phyloP scores from a whole-genome alignment of 805 yeast genomes.

The Barnettozyma vustinii region DNA sequence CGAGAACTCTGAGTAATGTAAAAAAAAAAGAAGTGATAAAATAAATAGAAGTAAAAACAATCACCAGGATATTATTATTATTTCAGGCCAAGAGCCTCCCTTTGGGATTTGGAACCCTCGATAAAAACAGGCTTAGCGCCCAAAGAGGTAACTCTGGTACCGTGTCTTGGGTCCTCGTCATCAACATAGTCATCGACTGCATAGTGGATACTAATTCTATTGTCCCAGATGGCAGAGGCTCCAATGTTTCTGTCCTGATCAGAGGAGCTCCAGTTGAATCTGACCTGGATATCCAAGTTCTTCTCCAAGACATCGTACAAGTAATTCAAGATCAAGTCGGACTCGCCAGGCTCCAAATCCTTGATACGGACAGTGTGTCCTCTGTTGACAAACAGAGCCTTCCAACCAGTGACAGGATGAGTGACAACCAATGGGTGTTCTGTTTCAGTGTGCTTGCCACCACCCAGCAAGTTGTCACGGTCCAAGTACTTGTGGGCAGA shows the following conservation, averaged over 20 bases:
- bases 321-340: conserved; percentile 34
- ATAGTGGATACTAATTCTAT: conserved; percentile 47
- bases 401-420: conserved; percentile 63
- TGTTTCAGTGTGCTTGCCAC: conserved; percentile 42
- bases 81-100: conserved; percentile 23
- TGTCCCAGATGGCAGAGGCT: conserved; percentile 57
- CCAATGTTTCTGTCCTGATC: conserved; percentile 22
- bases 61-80: neutral
- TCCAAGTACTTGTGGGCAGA: conserved; percentile 36
- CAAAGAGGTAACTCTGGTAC: conserved; percentile 47
- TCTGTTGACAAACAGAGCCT: conserved; percentile 47
- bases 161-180: conserved; percentile 57
- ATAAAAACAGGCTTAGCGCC: conserved; percentile 52
- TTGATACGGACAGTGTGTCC: conserved; percentile 40
- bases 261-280: conserved; percentile 45
- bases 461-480: conserved; percentile 39
- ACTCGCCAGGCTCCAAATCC: conserved; percentile 9
- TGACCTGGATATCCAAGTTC: conserved; percentile 49
- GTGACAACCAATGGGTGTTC: conserved; percentile 55
- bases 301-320: conserved; percentile 40
- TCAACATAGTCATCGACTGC: conserved; percentile 43
- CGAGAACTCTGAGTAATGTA: no score
- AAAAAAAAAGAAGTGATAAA: neutral
- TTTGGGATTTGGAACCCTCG: conserved; percentile 37
- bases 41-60: neutral